Percentiles rank a stretch among this genome's conserved stretches.
phyloP scores from a whole-genome alignment of 2,329 filamentous ascomycete species.

The Aspergillus fischeri region DNA sequence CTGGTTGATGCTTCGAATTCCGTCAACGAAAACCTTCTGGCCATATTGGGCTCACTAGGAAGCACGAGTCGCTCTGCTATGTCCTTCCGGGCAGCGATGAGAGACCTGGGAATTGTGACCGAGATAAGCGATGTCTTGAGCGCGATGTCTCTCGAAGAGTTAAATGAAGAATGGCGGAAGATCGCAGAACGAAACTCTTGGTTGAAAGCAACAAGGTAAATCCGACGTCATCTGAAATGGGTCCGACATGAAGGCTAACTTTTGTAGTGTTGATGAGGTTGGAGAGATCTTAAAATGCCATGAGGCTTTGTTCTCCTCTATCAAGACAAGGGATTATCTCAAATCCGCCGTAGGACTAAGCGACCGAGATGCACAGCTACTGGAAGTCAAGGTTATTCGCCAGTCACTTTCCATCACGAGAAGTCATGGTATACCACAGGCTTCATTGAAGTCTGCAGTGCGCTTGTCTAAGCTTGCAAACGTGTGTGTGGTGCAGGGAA shows the following conservation, averaged over 20 bases:
- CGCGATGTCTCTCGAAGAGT: constrained; percentile 54
- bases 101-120: constrained; percentile 65
- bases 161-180: constrained; percentile 58
- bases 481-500: constrained; percentile 64
- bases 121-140: constrained; percentile 77
- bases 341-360: constrained; percentile 58
- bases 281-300: constrained; percentile 76
- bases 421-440: constrained; percentile 76
- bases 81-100: constrained; percentile 56
- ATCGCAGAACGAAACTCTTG: constrained; percentile 67
- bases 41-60: constrained; percentile 40
- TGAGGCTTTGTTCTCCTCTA: constrained; percentile 73
- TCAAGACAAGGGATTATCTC: constrained; percentile 67
- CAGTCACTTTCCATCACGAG: constrained; percentile 71
- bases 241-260: constrained; percentile 11
- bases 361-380: constrained; percentile 60
- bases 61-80: constrained; percentile 35
- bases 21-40: constrained; percentile 59
- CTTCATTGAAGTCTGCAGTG: constrained; percentile 80
- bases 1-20: constrained; percentile 50
- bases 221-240: constrained; percentile 7
- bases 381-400: constrained; percentile 74
- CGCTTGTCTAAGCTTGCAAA: constrained; percentile 73
- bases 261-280: constrained; percentile 55
- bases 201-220: constrained; percentile 79